Evolutionary conservation across 2,329 filamentous ascomycete genomes (phyloP).

Genomic region (Hysterium pulicare): DNA sequence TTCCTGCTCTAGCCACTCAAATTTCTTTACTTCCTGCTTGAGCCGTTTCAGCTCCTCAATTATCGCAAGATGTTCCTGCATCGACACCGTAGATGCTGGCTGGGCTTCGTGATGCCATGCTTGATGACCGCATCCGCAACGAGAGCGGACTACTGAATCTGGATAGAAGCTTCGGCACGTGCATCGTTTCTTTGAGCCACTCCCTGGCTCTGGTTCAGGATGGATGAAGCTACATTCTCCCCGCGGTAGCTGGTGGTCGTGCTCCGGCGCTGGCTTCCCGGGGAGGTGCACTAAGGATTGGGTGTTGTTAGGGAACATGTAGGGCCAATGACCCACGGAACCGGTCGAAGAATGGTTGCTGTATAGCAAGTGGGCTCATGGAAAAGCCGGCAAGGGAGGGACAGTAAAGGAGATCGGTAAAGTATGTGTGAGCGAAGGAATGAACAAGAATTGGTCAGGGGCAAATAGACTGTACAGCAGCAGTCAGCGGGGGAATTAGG

Average conservation of each 20-base stretch:
- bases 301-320: conserved; percentile 36
- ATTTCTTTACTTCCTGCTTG: conserved; percentile 30
- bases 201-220: conserved; percentile 21
- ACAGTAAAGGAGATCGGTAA: neutral
- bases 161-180: conserved; percentile 45
- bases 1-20: conserved; percentile 33
- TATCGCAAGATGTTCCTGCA: conserved; percentile 34
- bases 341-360: conserved; percentile 22
- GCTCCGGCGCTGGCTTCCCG: conserved; percentile 22
- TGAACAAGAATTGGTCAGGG: neutral
- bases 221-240: conserved; percentile 39
- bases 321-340: conserved; percentile 23
- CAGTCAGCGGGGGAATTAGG: conserved; percentile 1
- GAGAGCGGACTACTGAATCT: conserved; percentile 34
- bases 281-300: conserved; percentile 27
- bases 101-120: conserved; percentile 45
- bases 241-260: conserved; percentile 33
- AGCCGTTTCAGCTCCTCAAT: conserved; percentile 36
- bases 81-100: conserved; percentile 30
- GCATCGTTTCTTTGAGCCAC: conserved; percentile 36
- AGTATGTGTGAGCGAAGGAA: neutral
- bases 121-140: conserved; percentile 47
- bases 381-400: conserved; percentile 18
- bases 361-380: conserved; percentile 27
- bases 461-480: neutral